These are phyloP conservation scores for Pouteria campechiana DNA, from an alignment of 179 eudicot genomes.

Conservation along the genomic window DNA sequence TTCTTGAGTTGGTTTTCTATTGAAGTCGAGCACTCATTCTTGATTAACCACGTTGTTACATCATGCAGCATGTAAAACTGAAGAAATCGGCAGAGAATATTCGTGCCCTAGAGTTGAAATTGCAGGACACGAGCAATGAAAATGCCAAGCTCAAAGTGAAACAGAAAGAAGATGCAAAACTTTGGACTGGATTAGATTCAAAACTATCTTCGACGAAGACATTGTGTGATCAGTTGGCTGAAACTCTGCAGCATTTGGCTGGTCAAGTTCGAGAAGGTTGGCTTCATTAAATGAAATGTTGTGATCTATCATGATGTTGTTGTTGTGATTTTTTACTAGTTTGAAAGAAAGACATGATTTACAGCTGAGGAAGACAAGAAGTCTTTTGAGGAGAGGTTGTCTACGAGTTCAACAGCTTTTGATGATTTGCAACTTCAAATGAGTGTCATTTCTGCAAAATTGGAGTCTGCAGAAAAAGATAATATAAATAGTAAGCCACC, in stretches of 20 bases:
- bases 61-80: conserved; percentile 70
- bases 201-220: conserved; percentile 76
- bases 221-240: conserved; percentile 70
- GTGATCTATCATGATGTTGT: neutral
- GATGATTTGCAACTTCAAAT: conserved; percentile 53
- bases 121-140: conserved; percentile 70
- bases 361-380: conserved; percentile 84
- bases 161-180: conserved; percentile 87
- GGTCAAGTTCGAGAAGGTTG: conserved; percentile 77
- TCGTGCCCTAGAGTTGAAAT: conserved; percentile 56
- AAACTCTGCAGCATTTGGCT: conserved; percentile 67
- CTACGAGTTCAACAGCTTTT: conserved; percentile 42
- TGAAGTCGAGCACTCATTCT: no score
- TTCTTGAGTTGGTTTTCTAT: no score
- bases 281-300: neutral
- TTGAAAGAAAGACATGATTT: conserved; percentile 8
- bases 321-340: conserved; percentile 1
- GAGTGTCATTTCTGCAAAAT: conserved; percentile 47
- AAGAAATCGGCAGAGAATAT: conserved; percentile 68
- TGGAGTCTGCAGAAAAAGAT: conserved; percentile 64
- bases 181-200: conserved; percentile 83
- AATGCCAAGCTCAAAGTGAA: conserved; percentile 81
- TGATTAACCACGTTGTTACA: no score
- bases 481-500: conserved; percentile 44
- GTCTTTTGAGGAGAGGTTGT: conserved; percentile 45